Conservation (phyloP, 257 asterid genomes). For the Oldenlandia corymbosa region DNA sequence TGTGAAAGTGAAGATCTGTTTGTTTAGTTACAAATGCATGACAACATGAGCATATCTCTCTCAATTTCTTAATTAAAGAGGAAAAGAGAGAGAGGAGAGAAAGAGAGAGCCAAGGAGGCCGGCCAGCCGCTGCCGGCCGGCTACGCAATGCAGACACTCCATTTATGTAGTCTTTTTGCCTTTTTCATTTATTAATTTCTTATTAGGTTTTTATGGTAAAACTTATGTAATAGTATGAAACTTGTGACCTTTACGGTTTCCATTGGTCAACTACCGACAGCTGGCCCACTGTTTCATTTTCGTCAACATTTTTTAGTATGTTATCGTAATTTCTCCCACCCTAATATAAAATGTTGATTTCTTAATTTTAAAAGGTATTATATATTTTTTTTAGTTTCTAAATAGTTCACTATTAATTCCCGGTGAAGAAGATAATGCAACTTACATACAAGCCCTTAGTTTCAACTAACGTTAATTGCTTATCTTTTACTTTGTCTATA, state of each 20-base stretch:
- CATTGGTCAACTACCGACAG: conserved; percentile 10
- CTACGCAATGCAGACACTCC: conserved; percentile 6
- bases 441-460: no score
- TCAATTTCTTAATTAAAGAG: no score
- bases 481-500: no score
- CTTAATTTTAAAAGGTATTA: no score
- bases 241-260: background rate
- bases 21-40: background rate
- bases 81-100: background rate
- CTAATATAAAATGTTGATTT: no score
- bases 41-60: background rate
- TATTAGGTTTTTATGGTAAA: background rate
- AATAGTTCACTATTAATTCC: no score
- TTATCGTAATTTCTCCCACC: no score
- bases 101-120: conserved; percentile 14
- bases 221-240: background rate
- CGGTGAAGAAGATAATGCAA: no score
- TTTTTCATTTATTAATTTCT: background rate
- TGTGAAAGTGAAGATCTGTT: background rate
- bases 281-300: background rate
- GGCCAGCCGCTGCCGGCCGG: conserved; percentile 18
- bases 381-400: no score
- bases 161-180: background rate
- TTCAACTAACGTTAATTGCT: no score
- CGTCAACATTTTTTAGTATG: background rate